phyloP scores from a whole-genome alignment of 2,329 filamentous ascomycete species.

The Apiospora rasikravindrae region DNA sequence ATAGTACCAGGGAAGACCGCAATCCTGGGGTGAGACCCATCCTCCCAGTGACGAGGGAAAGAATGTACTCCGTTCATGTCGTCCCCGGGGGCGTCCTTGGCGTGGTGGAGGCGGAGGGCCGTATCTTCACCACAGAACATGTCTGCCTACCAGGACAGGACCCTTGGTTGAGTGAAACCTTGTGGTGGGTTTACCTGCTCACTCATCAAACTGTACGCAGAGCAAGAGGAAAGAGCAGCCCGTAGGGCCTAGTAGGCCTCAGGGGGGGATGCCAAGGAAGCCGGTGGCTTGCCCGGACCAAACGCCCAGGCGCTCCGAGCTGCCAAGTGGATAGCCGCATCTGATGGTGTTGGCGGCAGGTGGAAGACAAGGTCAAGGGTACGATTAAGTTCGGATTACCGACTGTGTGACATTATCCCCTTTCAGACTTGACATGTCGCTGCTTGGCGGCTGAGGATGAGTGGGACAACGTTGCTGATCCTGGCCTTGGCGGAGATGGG shows the following conservation, averaged over 20 bases:
- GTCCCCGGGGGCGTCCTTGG: not conserved
- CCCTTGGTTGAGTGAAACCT: constrained; percentile 21
- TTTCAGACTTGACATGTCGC: constrained; percentile 13
- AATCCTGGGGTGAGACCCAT: not conserved
- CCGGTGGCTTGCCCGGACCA: constrained; percentile 18
- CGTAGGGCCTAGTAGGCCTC: not conserved
- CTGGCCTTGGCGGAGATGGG: constrained; percentile 23
- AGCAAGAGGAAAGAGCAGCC: not conserved
- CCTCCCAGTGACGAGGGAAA: not conserved
- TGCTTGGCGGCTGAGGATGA: constrained; percentile 27
- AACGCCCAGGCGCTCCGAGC: constrained; percentile 18
- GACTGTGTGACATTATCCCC: constrained; percentile 21
- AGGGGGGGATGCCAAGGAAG: not conserved
- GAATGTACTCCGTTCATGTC: not conserved
- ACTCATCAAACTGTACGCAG: constrained; percentile 9
- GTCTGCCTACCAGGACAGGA: not conserved
- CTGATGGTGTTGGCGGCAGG: constrained; percentile 13
- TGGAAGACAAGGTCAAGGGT: not conserved
- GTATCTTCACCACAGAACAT: not conserved
- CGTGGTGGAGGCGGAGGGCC: not conserved
- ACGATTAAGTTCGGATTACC: not conserved
- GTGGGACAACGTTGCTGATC: constrained; percentile 25
- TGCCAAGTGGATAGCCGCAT: constrained; percentile 25
- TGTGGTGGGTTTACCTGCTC: constrained; percentile 5
- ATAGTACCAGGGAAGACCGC: not conserved